Conservation (phyloP, 2,329 filamentous ascomycete species). For the Didymella arachidicola region DNA sequence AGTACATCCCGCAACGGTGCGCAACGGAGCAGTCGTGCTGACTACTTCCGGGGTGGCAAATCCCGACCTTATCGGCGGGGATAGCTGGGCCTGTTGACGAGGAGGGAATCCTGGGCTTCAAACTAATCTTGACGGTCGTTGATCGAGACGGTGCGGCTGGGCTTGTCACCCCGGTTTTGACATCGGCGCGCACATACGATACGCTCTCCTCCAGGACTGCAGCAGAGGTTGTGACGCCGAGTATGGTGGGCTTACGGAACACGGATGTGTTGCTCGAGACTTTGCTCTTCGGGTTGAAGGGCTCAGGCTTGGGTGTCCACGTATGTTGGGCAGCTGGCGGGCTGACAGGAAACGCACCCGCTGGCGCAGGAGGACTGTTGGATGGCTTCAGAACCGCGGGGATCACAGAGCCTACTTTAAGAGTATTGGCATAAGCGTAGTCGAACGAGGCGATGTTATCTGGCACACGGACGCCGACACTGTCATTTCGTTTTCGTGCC, state of each 20-base stretch:
- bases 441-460: conserved; percentile 40
- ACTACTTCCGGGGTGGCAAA: background rate
- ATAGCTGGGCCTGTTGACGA: background rate
- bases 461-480: conserved; percentile 34
- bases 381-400: conserved; percentile 20
- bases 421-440: conserved; percentile 28
- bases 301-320: conserved; percentile 20
- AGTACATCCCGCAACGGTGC: conserved; percentile 21
- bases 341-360: conserved; percentile 40
- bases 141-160: conserved; percentile 19
- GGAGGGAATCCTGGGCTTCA: conserved; percentile 27
- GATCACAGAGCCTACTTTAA: conserved; percentile 3
- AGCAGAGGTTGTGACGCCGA: conserved; percentile 11
- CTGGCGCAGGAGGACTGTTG: conserved; percentile 24
- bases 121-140: conserved; percentile 32
- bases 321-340: conserved; percentile 31
- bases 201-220: conserved; percentile 11
- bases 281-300: conserved; percentile 2
- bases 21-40: background rate
- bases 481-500: conserved; percentile 35
- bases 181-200: conserved; percentile 19
- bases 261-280: conserved; percentile 19
- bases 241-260: conserved; percentile 23
- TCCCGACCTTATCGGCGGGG: conserved; percentile 1
- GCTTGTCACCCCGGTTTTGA: conserved; percentile 19